Percentiles rank a stretch among this genome's conserved stretches.
Evolutionary conservation across 2,329 filamentous ascomycete species (phyloP).

Genomic region (Diaporthe capsici): DNA sequence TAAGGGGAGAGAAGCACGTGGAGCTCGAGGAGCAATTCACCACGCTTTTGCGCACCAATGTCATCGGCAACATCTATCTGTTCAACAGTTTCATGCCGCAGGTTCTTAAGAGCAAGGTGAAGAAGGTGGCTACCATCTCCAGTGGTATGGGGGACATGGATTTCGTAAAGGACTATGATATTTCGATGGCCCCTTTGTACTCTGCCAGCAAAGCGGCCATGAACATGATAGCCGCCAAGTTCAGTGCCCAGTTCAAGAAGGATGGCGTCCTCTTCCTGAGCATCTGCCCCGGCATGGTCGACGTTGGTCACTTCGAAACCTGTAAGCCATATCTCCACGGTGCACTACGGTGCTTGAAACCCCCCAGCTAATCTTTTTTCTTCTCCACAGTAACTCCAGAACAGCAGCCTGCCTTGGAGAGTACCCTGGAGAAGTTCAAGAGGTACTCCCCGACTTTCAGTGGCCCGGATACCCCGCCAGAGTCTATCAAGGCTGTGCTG

Average conservation of each 20-base stretch:
- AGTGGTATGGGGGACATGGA: slow-evolving; percentile 63
- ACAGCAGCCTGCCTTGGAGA: slow-evolving; percentile 45
- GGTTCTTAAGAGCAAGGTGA: slow-evolving; percentile 62
- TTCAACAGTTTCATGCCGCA: slow-evolving; percentile 68
- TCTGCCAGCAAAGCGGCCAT: slow-evolving; percentile 65
- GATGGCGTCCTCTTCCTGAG: slow-evolving; percentile 67
- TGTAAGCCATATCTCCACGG: slow-evolving; percentile 42
- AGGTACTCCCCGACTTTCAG: slow-evolving; percentile 58
- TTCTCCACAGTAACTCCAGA: slow-evolving; percentile 47
- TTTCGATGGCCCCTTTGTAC: slow-evolving; percentile 54
- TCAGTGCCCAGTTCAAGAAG: slow-evolving; percentile 61
- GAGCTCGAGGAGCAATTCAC: slow-evolving; percentile 53
- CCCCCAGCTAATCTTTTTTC: not conserved
- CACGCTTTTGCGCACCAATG: slow-evolving; percentile 60
- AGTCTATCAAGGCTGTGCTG: slow-evolving; percentile 52
- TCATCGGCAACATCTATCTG: slow-evolving; percentile 65
- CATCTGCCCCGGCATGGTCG: slow-evolving; percentile 66
- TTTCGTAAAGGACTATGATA: slow-evolving; percentile 52
- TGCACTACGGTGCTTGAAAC: not conserved
- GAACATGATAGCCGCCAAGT: slow-evolving; percentile 69
- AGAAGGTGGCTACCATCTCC: slow-evolving; percentile 69
- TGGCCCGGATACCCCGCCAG: slow-evolving; percentile 52
- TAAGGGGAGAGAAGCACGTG: slow-evolving; percentile 50
- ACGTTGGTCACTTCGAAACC: slow-evolving; percentile 52
- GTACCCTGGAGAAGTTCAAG: slow-evolving; percentile 50